phyloP scores from a whole-genome alignment of 306 rosid genomes.

The Arachis stenosperma region DNA sequence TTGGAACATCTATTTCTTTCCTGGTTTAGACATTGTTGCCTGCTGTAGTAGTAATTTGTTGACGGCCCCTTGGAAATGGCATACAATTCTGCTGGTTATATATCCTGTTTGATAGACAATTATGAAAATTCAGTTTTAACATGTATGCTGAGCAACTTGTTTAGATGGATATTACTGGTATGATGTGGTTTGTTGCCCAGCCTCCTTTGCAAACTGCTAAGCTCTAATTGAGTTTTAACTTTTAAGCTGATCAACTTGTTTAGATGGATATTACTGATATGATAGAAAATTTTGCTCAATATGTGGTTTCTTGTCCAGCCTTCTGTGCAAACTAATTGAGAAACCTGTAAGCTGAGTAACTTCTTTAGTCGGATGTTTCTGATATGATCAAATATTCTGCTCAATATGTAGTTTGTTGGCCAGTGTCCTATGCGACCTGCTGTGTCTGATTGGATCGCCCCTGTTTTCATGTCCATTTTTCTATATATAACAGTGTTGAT shows the following conservation, averaged over 20 bases:
- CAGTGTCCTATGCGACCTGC: too few species aligned
- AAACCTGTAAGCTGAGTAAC: too few species aligned
- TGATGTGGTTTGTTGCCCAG: slow-evolving; percentile 11
- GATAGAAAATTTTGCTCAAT: too few species aligned
- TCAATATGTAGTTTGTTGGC: too few species aligned
- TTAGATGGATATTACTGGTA: slow-evolving; percentile 12
- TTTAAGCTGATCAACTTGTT: too few species aligned
- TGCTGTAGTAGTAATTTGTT: slow-evolving; percentile 16
- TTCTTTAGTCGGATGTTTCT: too few species aligned
- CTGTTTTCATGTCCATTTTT: too few species aligned
- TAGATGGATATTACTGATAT: too few species aligned
- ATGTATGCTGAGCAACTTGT: slow-evolving; percentile 11
- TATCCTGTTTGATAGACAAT: not conserved
- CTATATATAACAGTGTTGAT: not conserved
- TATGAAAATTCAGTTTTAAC: not conserved
- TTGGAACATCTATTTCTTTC: slow-evolving; percentile 11
- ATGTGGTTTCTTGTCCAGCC: too few species aligned
- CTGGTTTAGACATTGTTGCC: slow-evolving; percentile 4
- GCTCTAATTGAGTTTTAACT: not conserved
- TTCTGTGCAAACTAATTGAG: too few species aligned
- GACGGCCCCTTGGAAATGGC: not conserved
- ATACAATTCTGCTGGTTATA: not conserved
- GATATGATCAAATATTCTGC: too few species aligned
- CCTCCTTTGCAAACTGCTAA: slow-evolving; percentile 1
- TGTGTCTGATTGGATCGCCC: too few species aligned